Percentiles rank a stretch among this genome's conserved stretches.
These are phyloP conservation scores for Spergularia bocconei DNA, from an alignment of 148 eudicot species.

Conservation along the genomic window DNA sequence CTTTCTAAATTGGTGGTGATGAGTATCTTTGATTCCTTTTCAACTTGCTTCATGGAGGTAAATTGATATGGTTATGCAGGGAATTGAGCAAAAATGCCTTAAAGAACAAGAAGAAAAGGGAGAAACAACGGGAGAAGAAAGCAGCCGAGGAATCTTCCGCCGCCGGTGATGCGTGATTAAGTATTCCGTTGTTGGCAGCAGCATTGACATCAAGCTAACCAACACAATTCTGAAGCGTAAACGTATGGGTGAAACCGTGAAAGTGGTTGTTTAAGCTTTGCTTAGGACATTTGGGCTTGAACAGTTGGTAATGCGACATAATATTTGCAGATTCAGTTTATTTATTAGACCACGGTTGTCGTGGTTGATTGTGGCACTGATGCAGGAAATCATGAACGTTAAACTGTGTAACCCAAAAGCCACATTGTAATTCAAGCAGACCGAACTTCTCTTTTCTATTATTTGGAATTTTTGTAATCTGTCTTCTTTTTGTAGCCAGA, in stretches of 20 bases:
- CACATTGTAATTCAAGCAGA: too few species aligned
- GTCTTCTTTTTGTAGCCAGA: too few species aligned
- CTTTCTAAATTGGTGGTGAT: not conserved
- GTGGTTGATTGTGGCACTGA: too few species aligned
- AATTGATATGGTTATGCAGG: constrained; percentile 35
- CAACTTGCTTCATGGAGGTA: not conserved
- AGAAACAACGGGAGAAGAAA: constrained; percentile 90
- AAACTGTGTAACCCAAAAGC: too few species aligned
- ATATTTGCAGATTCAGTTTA: not conserved
- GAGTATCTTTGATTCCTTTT: not conserved
- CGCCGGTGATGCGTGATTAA: constrained; percentile 38
- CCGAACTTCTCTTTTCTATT: too few species aligned
- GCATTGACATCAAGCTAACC: not conserved
- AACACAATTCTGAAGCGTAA: constrained; percentile 8
- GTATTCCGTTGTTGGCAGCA: not conserved
- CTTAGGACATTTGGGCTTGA: not conserved
- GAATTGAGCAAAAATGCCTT: constrained; percentile 88
- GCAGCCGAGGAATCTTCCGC: constrained; percentile 64
- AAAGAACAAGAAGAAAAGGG: constrained; percentile 91
- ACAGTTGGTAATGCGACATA: not conserved
- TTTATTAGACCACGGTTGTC: not conserved
- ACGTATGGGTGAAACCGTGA: not conserved
- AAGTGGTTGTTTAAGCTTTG: not conserved
- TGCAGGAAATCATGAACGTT: too few species aligned
- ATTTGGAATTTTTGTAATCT: too few species aligned